phyloP scores from a whole-genome alignment of 495 filamentous ascomycete genomes.

The Rhypophila decipiens region DNA sequence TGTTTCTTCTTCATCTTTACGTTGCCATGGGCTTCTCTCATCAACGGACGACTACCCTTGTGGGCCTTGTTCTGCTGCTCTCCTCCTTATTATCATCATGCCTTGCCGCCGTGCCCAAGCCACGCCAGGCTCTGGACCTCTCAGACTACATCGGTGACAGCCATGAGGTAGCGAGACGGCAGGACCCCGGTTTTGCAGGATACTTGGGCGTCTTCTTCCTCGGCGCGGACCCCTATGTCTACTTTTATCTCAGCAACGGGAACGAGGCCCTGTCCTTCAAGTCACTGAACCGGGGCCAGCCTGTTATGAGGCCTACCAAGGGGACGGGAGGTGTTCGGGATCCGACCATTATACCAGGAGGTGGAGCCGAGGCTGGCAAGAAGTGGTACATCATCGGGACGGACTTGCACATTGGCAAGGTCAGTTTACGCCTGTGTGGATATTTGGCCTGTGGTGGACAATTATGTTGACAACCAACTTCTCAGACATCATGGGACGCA shows the following conservation, averaged over 20 bases:
- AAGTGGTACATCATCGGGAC: constrained; percentile 53
- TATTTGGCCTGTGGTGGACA: background rate
- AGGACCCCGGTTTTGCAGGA: constrained; percentile 35
- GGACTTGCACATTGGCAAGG: constrained; percentile 45
- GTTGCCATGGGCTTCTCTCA: background rate
- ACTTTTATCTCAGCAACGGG: constrained; percentile 48
- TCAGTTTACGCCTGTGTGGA: constrained; percentile 8
- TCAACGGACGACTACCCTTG: background rate
- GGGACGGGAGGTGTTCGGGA: constrained; percentile 47
- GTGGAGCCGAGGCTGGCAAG: constrained; percentile 39
- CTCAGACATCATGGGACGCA: constrained; percentile 45
- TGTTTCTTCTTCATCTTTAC: too few species aligned
- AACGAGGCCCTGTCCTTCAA: constrained; percentile 42
- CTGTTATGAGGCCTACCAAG: constrained; percentile 42
- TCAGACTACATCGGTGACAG: background rate
- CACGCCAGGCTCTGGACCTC: constrained; percentile 4
- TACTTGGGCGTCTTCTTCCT: constrained; percentile 50
- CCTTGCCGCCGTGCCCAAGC: background rate
- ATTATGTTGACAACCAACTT: background rate
- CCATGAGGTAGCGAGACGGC: constrained; percentile 19
- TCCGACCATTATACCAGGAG: constrained; percentile 41
- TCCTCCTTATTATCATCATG: constrained; percentile 1
- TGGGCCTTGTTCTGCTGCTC: background rate
- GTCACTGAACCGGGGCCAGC: constrained; percentile 40
- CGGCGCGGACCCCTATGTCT: constrained; percentile 45